These are phyloP conservation scores for Acacia melanoxylon DNA, from an alignment of 306 rosid genomes.

Conservation along the genomic window DNA sequence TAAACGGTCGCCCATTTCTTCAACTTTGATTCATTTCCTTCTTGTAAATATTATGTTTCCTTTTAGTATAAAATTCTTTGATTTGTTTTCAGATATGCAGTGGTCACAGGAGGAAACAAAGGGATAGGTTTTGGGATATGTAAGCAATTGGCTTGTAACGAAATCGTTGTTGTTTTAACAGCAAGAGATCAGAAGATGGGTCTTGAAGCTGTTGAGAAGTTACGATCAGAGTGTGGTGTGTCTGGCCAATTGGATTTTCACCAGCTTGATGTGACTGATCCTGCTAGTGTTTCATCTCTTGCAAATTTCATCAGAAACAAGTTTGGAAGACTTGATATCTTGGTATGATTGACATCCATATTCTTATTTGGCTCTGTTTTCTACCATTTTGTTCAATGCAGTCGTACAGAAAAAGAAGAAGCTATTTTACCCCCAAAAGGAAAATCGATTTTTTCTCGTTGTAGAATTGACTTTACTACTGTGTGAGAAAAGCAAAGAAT, in stretches of 20 bases:
- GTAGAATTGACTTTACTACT: neutral
- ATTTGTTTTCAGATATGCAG: neutral
- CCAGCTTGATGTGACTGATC: slow-evolving; percentile 28
- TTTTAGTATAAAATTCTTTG: neutral
- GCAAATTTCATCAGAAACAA: slow-evolving; percentile 29
- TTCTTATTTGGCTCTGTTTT: neutral
- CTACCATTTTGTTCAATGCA: neutral
- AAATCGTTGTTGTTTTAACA: slow-evolving; percentile 33
- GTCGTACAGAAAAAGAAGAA: neutral
- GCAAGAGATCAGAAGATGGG: slow-evolving; percentile 43
- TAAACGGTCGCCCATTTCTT: neutral
- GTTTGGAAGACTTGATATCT: slow-evolving; percentile 43
- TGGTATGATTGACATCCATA: neutral
- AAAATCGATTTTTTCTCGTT: neutral
- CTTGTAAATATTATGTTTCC: neutral
- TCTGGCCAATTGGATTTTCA: slow-evolving; percentile 31
- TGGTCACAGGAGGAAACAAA: slow-evolving; percentile 12
- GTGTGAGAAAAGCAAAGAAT: neutral
- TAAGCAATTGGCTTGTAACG: neutral
- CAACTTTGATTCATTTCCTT: neutral
- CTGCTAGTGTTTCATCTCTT: slow-evolving; percentile 20
- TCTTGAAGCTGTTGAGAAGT: slow-evolving; percentile 37
- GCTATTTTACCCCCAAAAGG: neutral
- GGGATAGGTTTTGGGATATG: neutral
- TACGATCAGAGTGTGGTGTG: slow-evolving; percentile 9